phyloP scores from a whole-genome alignment of 2,329 filamentous ascomycete species.

The Ascocoryne sarcoides region DNA sequence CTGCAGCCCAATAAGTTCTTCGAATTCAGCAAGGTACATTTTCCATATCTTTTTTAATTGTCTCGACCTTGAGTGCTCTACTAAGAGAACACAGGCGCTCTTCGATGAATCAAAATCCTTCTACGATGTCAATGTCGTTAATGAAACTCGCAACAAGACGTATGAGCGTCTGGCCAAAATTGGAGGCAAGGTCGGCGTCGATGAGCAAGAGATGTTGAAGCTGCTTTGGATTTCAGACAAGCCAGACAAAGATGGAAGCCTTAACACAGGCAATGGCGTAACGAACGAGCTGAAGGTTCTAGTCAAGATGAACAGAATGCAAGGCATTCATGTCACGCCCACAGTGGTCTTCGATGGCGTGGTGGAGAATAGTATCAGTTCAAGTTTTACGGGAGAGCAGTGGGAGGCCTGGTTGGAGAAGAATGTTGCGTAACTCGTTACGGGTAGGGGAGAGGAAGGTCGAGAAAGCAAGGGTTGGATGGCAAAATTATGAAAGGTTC shows the following conservation, averaged over 20 bases:
- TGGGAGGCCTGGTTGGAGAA: conserved; percentile 55
- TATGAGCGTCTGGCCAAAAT: conserved; percentile 72
- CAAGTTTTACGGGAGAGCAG: conserved; percentile 67
- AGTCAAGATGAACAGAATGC: conserved; percentile 69
- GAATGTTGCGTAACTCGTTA: conserved; percentile 23
- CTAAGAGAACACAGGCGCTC: conserved; percentile 14
- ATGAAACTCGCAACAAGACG: conserved; percentile 76
- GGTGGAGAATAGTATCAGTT: conserved; percentile 69
- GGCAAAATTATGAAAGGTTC: too few relatives aligned
- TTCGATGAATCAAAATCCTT: conserved; percentile 64
- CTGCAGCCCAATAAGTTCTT: conserved; percentile 66
- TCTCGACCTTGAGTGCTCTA: too few relatives aligned
- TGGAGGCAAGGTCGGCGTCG: conserved; percentile 57
- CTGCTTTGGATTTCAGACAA: conserved; percentile 62
- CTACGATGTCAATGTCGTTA: conserved; percentile 78
- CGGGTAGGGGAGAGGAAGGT: not conserved
- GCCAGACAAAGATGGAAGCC: conserved; percentile 53
- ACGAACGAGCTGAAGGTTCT: conserved; percentile 80
- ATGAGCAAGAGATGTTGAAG: conserved; percentile 59
- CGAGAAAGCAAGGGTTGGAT: not conserved
- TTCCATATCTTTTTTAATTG: not conserved
- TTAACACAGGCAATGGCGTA: conserved; percentile 74
- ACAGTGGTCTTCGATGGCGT: conserved; percentile 85
- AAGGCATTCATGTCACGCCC: conserved; percentile 83
- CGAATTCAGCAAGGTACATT: conserved; percentile 51